Conservation (phyloP, 2,329 filamentous ascomycete genomes). For the Trichophaea hybrida region DNA sequence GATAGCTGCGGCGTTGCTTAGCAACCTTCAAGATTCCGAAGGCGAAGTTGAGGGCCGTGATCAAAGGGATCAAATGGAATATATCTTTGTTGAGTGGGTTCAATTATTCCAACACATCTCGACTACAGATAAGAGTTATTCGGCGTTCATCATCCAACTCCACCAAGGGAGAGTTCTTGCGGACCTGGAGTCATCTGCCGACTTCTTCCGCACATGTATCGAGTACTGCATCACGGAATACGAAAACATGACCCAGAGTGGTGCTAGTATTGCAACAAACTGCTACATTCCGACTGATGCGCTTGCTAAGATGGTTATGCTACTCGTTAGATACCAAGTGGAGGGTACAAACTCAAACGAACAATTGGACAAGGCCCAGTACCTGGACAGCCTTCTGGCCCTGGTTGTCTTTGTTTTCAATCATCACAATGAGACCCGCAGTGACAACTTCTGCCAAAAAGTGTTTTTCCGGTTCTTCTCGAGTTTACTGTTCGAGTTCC, state of each 20-base stretch:
- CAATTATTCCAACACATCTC: constrained; percentile 65
- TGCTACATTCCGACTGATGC: constrained; percentile 56
- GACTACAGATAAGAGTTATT: constrained; percentile 54
- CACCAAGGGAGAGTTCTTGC: constrained; percentile 59
- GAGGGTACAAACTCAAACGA: constrained; percentile 38
- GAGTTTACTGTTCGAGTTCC: constrained; percentile 62
- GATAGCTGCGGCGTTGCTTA: constrained; percentile 21
- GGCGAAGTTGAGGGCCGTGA: constrained; percentile 11
- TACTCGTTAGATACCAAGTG: constrained; percentile 58
- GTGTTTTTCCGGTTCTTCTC: constrained; percentile 87
- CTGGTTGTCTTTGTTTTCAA: constrained; percentile 70
- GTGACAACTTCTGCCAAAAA: constrained; percentile 70
- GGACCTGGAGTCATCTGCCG: constrained; percentile 57
- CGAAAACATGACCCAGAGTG: constrained; percentile 50
- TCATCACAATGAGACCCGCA: constrained; percentile 67
- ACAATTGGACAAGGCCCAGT: constrained; percentile 44
- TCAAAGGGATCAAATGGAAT: constrained; percentile 62
- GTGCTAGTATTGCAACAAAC: constrained; percentile 42
- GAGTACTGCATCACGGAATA: constrained; percentile 66
- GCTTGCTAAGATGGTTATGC: constrained; percentile 62
- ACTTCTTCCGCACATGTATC: constrained; percentile 68
- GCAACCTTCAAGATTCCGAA: constrained; percentile 25
- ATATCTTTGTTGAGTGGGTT: constrained; percentile 93
- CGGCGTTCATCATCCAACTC: constrained; percentile 72
- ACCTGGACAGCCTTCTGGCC: constrained; percentile 63